phyloP scores from a whole-genome alignment of 139 green algal species.

The Tetradesmus obliquus region DNA sequence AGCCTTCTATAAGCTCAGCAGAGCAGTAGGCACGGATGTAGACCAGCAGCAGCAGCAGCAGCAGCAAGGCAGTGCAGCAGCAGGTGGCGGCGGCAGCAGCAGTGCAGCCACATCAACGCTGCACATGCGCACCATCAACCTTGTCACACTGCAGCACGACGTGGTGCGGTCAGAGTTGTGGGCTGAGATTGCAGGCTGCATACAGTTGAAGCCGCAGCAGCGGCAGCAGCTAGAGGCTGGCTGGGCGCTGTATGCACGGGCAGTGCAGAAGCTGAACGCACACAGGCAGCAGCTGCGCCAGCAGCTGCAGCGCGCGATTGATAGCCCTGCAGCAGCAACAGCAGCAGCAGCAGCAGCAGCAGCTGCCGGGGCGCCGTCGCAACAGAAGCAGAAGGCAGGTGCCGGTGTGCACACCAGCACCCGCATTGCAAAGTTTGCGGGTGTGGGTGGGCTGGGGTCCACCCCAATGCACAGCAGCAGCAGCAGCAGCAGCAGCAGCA shows the following conservation, averaged over 20 bases:
- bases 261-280: neutral
- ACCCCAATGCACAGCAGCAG: neutral
- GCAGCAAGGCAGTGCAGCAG: neutral
- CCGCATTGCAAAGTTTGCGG: too few relatives aligned
- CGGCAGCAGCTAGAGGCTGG: neutral
- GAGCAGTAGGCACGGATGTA: neutral
- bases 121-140: neutral
- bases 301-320: neutral
- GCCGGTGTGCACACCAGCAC: too few relatives aligned
- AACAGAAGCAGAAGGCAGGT: too few relatives aligned
- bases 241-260: neutral
- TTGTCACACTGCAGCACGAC: neutral
- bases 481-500: neutral
- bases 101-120: neutral
- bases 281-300: neutral
- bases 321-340: neutral
- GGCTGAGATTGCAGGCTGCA: neutral
- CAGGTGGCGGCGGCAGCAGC: neutral
- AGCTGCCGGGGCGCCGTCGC: too few relatives aligned
- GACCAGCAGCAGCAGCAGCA: slow-evolving; percentile 1
- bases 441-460: too few relatives aligned
- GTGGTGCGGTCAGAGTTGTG: neutral
- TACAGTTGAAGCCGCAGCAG: neutral
- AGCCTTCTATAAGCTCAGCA: neutral
- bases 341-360: neutral